Conservation (phyloP, 2,329 filamentous ascomycete genomes). For the Cladosporium velox region DNA sequence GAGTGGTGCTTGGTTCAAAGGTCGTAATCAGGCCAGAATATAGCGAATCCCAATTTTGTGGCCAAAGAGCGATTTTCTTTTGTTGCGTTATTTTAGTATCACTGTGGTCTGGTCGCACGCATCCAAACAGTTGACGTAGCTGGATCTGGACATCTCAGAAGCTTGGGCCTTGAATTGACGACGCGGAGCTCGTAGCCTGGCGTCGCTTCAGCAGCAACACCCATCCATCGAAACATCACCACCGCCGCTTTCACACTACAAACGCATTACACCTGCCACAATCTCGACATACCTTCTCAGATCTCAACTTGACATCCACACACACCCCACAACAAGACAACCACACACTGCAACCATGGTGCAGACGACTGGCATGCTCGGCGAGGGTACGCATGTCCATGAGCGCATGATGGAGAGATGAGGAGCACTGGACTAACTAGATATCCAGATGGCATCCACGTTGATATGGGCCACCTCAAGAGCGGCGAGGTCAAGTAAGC, state of each 20-base stretch:
- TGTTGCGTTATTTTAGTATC: background rate
- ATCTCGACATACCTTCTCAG: background rate
- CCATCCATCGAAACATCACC: conserved; percentile 19
- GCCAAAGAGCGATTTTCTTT: background rate
- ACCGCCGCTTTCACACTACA: background rate
- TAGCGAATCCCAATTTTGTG: background rate
- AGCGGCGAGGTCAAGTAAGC: conserved; percentile 97
- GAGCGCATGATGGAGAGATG: conserved; percentile 25
- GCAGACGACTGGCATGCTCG: conserved; percentile 43
- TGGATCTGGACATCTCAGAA: background rate
- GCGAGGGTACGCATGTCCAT: conserved; percentile 38
- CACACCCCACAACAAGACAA: background rate
- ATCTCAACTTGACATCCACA: background rate
- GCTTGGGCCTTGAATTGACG: background rate
- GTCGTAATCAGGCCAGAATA: background rate
- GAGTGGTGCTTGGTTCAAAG: background rate
- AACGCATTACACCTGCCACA: background rate
- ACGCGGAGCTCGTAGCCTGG: conserved; percentile 15
- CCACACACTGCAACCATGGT: conserved; percentile 33
- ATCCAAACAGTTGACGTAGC: background rate
- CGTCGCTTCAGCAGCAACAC: background rate
- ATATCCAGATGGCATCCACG: conserved; percentile 87
- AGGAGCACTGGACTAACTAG: background rate
- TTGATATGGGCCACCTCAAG: conserved; percentile 99
- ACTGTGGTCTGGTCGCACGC: background rate